Evolutionary conservation across 106 monocot species (phyloP), one percentile per base, ranked within the genome.

Genomic region (Dactylorhiza incarnata): DNA sequence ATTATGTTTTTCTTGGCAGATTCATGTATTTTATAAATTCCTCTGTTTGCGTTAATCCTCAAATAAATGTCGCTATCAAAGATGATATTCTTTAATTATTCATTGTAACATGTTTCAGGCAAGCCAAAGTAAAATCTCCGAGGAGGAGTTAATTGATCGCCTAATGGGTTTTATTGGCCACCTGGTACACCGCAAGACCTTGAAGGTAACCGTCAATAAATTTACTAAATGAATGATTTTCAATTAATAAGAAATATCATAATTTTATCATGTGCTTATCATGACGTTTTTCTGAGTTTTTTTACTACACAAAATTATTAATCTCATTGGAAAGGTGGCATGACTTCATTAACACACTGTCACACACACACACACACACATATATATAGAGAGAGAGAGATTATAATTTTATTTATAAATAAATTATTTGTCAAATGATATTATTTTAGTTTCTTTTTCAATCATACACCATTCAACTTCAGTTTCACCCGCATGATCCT

Each of bases 121-220:
- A 75, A 89, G 82, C 56, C 87, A 91, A 80, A 80, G 74, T 47
- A 93, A 97, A 81, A 86, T 97, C 73, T 76, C 85, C 71, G 84
- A 91, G 79, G 89, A 95, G 20, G 90, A 79, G 43, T 77, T 97
- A 53, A 78, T 91, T 73, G 89, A 97, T 79, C 87, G 91, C 44
- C 89, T 97, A 67, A 97, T 97, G 96, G 87, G 86, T 72, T 93
- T 97, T 78, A 74, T 97, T 82, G 93, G 93, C 16, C 96, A 97
- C 59, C 73, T 97, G 25, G 84, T 97, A 14, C 91, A 91, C 59
- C 87, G 86, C 14, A 91, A 85, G 80, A 91, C 93, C 45, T 83
- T 96, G 81, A 93, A 91, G 93, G 96, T 96, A 86, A 72, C 50
- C 19, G 1, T 26, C 15, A 75, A 9, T 29, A 13, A 75, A 19